A percentile compares a stretch with the other conserved stretches of the same genome.
Conservation (phyloP, 2,329 filamentous ascomycete genomes). For the Ophiostoma sp. region DNA sequence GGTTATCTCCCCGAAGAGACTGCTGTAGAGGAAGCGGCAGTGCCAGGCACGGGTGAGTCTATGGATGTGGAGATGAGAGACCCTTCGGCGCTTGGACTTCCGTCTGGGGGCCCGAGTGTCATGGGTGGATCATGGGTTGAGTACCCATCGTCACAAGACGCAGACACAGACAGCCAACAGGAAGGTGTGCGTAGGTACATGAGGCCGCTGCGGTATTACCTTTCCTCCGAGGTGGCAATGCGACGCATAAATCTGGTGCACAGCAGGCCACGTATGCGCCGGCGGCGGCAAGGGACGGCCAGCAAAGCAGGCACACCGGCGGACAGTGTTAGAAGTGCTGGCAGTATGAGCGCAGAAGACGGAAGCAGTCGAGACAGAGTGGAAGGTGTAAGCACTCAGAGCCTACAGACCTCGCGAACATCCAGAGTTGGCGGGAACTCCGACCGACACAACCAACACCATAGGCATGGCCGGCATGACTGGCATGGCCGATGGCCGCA, state of each 20-base stretch:
- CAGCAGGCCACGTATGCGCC: conserved; percentile 36
- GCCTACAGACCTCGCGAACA: not conserved
- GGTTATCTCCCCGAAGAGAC: not conserved
- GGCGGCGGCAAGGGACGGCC: conserved; percentile 23
- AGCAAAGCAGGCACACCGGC: not conserved
- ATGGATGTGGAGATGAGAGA: conserved; percentile 12
- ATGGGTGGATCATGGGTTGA: conserved; percentile 17
- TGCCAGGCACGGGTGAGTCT: not conserved
- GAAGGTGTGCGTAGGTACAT: conserved; percentile 27
- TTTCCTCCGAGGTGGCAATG: conserved; percentile 33
- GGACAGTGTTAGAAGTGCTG: not conserved
- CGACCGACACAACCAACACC: not conserved
- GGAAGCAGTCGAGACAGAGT: not conserved
- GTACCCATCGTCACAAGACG: not conserved
- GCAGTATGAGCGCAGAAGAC: not conserved
- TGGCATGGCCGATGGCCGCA: not conserved
- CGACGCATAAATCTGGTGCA: conserved; percentile 34
- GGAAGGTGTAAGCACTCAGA: not conserved
- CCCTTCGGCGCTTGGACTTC: not conserved
- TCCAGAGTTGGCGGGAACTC: not conserved
- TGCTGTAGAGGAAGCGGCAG: not conserved
- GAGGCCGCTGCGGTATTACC: conserved; percentile 30
- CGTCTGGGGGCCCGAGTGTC: conserved; percentile 13
- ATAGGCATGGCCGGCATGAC: not conserved
- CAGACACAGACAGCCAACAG: not conserved